Percentiles rank a stretch among this genome's conserved stretches.
phyloP scores from a whole-genome alignment of 1,284 basidiomycete genomes.

The Entoloma clypeatum region DNA sequence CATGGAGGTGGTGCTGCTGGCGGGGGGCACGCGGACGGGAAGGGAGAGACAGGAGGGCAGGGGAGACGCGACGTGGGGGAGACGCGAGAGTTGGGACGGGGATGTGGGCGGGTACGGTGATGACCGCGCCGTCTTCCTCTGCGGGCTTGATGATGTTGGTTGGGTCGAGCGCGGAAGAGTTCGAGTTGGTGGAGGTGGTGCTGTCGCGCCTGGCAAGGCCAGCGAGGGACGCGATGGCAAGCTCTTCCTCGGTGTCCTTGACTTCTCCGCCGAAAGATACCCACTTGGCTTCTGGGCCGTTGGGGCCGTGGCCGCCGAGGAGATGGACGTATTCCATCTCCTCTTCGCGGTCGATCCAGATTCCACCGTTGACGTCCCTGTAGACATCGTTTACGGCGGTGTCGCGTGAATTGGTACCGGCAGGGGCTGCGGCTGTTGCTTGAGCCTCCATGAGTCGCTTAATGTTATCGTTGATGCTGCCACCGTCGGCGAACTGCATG shows the following conservation, averaged over 20 bases:
- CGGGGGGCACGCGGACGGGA: conserved; percentile 35
- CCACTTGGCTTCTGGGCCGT: conserved; percentile 33
- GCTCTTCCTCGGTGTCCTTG: conserved; percentile 15
- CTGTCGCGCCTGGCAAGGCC: conserved; percentile 35
- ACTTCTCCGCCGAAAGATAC: conserved; percentile 35
- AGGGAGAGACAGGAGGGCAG: conserved; percentile 29
- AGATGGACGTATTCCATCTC: conserved; percentile 63
- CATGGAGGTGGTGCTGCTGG: conserved; percentile 41
- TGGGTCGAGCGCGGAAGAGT: conserved; percentile 51
- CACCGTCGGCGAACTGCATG: conserved; percentile 65
- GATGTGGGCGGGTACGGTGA: neutral
- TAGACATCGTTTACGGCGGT: conserved; percentile 46
- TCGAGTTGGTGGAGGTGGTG: conserved; percentile 39
- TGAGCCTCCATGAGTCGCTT: conserved; percentile 52
- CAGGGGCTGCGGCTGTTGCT: conserved; percentile 37
- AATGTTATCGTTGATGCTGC: conserved; percentile 53
- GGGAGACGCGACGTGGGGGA: conserved; percentile 26
- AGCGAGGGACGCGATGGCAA: conserved; percentile 18
- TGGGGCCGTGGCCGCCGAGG: conserved; percentile 30
- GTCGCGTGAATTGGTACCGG: conserved; percentile 17
- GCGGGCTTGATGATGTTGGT: conserved; percentile 43
- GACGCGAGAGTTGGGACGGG: conserved; percentile 9
- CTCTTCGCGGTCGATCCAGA: conserved; percentile 73
- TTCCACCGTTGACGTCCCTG: conserved; percentile 53
- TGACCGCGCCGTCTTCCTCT: conserved; percentile 32